Evolutionary conservation across 2,329 filamentous ascomycete genomes (phyloP).

Genomic region (Hirsutella thompsonii): DNA sequence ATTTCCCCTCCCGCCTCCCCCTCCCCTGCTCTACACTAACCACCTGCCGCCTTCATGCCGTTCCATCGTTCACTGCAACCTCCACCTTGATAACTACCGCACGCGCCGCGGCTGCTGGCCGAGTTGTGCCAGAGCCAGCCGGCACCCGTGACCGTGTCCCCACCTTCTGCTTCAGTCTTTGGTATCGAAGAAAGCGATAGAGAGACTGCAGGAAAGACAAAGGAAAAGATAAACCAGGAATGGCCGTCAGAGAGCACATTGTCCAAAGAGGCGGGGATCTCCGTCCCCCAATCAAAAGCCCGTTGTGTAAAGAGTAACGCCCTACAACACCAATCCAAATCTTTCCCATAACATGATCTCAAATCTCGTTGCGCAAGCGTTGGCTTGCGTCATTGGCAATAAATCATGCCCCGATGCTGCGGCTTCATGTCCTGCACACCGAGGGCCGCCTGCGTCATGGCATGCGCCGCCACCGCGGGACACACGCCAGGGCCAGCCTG

Average conservation of each 20-base stretch:
- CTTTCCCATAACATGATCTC: background rate
- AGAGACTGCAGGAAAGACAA: background rate
- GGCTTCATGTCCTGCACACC: background rate
- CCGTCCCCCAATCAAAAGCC: too few relatives aligned
- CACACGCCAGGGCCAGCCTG: constrained; percentile 1
- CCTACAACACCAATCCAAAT: background rate
- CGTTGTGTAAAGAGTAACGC: background rate
- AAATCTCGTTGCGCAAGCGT: background rate
- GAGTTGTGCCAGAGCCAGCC: background rate
- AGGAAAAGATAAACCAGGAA: background rate
- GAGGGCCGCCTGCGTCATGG: background rate
- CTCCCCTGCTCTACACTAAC: background rate
- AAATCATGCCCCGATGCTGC: background rate
- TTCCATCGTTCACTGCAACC: background rate
- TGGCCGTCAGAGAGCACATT: background rate
- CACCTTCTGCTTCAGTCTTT: background rate
- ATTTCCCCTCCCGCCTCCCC: background rate
- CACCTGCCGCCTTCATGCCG: background rate
- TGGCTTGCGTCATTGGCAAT: background rate
- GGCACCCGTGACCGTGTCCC: background rate
- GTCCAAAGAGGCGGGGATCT: background rate
- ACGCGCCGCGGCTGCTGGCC: background rate
- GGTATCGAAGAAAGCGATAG: background rate
- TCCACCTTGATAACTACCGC: background rate
- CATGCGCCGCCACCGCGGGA: background rate